Percentiles rank a stretch among this genome's conserved stretches.
Conservation (phyloP, 306 rosid genomes). For the Lupinus albus region DNA sequence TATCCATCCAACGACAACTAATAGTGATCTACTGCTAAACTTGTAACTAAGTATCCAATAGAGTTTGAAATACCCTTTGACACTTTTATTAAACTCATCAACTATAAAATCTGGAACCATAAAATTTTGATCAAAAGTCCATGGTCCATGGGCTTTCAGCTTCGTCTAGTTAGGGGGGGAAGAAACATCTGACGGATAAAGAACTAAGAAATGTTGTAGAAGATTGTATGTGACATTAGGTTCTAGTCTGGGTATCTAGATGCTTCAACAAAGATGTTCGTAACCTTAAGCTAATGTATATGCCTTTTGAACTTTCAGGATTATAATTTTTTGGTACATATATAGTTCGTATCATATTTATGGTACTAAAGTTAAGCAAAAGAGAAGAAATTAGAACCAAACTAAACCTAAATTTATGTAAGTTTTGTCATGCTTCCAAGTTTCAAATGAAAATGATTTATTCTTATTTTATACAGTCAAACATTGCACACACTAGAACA, state of each 20-base stretch:
- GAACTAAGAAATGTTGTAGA: slow-evolving; percentile 9
- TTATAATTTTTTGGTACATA: slow-evolving; percentile 15
- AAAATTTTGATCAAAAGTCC: slow-evolving; percentile 28
- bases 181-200: slow-evolving; percentile 27
- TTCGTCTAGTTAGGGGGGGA: background rate
- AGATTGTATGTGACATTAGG: background rate
- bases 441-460: slow-evolving; percentile 2
- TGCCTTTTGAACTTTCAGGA: slow-evolving; percentile 1
- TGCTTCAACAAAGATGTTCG: background rate
- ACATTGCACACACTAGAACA: slow-evolving; percentile 17
- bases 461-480: background rate
- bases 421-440: slow-evolving; percentile 14
- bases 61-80: slow-evolving; percentile 28
- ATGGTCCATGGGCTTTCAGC: too few relatives aligned
- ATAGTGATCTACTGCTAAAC: slow-evolving; percentile 5
- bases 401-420: slow-evolving; percentile 11
- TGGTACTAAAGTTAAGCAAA: background rate
- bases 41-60: background rate
- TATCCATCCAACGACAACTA: slow-evolving; percentile 23
- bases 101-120: slow-evolving; percentile 25
- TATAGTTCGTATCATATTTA: slow-evolving; percentile 21
- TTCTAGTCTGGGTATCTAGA: slow-evolving; percentile 11
- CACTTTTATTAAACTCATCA: slow-evolving; percentile 12
- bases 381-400: background rate
- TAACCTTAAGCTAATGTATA: background rate